A percentile compares a stretch with the other conserved stretches of the same genome.
Conservation (phyloP, 1,139 yeast genomes). For the Geotrichum europaeum region DNA sequence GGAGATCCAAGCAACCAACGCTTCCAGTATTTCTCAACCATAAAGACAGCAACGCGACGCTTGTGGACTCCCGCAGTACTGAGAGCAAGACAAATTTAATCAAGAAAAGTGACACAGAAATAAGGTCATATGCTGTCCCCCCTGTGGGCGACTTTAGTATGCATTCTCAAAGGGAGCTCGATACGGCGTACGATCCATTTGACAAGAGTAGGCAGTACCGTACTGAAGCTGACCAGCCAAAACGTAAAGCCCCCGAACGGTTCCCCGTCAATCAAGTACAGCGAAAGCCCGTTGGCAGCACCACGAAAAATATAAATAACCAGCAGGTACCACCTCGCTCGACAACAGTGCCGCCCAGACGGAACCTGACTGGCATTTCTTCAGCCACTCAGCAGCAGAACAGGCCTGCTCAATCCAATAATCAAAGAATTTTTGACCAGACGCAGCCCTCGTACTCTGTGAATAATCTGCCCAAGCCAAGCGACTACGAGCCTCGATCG, state of each 20-base stretch:
- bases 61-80: background rate
- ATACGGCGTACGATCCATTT: background rate
- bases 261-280: background rate
- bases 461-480: constrained; percentile 1
- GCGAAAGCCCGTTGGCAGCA: constrained; percentile 1
- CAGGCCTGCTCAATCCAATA: background rate
- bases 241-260: background rate
- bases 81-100: background rate
- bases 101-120: background rate
- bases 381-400: background rate
- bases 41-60: constrained; percentile 2
- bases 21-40: constrained; percentile 19
- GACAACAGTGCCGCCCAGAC: background rate
- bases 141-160: background rate
- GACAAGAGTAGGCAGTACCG: background rate
- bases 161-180: background rate
- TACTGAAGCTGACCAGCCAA: background rate
- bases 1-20: constrained; percentile 24
- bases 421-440: background rate
- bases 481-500: constrained; percentile 6
- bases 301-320: background rate
- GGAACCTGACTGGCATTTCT: background rate
- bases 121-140: background rate
- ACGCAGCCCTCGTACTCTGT: background rate
- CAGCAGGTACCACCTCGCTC: background rate